Evolutionary conservation across 129 eudicot genomes (phyloP).

Genomic region (Tanacetum coccineum): DNA sequence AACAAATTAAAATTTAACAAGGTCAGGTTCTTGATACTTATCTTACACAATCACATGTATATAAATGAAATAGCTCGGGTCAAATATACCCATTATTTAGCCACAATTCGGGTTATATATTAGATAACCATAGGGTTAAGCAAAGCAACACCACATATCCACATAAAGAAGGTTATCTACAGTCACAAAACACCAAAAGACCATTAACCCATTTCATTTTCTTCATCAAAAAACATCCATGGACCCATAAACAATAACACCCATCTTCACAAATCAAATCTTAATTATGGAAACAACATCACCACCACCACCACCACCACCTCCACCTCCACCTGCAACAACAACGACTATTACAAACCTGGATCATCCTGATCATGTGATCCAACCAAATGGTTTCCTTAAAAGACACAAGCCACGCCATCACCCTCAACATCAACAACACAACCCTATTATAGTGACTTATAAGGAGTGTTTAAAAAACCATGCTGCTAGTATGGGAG

Average conservation of each 20-base stretch:
- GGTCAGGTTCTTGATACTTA: too few species aligned
- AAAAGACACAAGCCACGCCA: constrained; percentile 47
- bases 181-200: constrained; percentile 11
- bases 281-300: constrained; percentile 39
- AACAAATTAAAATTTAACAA: too few species aligned
- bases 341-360: too few species aligned
- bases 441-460: constrained; percentile 38
- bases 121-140: constrained; percentile 37
- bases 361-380: constrained; percentile 45
- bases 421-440: too few species aligned
- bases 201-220: constrained; percentile 5
- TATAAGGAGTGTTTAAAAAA: constrained; percentile 86
- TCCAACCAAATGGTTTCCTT: constrained; percentile 55
- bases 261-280: constrained; percentile 24
- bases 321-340: constrained; percentile 24
- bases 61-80: constrained; percentile 21
- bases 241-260: constrained; percentile 30
- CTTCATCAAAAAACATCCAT: constrained; percentile 14
- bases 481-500: constrained; percentile 91
- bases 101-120: constrained; percentile 33
- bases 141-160: constrained; percentile 31
- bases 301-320: constrained; percentile 21
- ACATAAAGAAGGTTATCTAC: constrained; percentile 32
- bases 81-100: constrained; percentile 16
- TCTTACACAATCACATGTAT: neutral